Percentiles rank a stretch among this genome's conserved stretches.
Evolutionary conservation across 768 basidiomycete genomes (phyloP).

Genomic region (Peribolospora baueri): DNA sequence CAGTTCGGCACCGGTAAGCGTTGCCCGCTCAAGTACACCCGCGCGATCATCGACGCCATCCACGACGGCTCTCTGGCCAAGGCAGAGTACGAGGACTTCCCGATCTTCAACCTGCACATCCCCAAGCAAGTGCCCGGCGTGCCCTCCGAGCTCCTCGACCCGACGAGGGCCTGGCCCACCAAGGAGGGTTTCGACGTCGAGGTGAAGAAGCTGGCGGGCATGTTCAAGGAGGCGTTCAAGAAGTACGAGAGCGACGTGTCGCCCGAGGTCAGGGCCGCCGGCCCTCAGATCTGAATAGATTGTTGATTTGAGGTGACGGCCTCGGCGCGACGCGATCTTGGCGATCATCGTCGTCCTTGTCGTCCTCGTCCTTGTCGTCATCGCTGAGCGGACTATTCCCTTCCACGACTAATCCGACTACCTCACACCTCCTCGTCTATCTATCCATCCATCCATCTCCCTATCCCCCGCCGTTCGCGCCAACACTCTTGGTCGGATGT

Average conservation of each 20-base stretch:
- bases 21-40: constrained; percentile 87
- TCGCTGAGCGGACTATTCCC: too few species aligned
- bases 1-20: constrained; percentile 67
- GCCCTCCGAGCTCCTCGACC: constrained; percentile 74
- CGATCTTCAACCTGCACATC: constrained; percentile 56
- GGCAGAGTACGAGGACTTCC: constrained; percentile 48
- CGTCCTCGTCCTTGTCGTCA: too few species aligned
- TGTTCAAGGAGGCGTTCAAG: constrained; percentile 55
- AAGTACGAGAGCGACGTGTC: constrained; percentile 71
- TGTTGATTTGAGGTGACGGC: too few species aligned
- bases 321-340: too few species aligned
- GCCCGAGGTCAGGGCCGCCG: constrained; percentile 54
- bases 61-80: constrained; percentile 76
- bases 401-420: too few species aligned
- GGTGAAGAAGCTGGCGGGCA: constrained; percentile 52
- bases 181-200: constrained; percentile 75
- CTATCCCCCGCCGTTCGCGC: too few species aligned
- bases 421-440: too few species aligned
- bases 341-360: too few species aligned
- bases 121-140: constrained; percentile 65
- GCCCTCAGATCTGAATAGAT: constrained; percentile 26
- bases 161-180: constrained; percentile 60
- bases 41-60: constrained; percentile 87
- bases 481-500: too few species aligned
- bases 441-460: too few species aligned